These are phyloP conservation scores for Pneumocystis canis DNA, from an alignment of 1,139 yeast genomes.

Conservation along the genomic window DNA sequence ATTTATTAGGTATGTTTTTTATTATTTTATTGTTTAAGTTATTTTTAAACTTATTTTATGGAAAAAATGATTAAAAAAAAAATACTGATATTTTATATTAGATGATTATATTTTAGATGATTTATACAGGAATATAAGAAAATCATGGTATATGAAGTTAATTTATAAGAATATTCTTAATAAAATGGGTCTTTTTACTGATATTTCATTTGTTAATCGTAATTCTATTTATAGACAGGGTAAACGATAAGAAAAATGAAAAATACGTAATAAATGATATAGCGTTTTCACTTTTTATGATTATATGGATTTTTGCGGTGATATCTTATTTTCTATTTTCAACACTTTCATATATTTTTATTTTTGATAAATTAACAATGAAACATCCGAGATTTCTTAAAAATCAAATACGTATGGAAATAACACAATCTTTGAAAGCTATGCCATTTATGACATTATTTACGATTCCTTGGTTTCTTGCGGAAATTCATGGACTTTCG, in stretches of 20 bases:
- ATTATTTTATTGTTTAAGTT: neutral
- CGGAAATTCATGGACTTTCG: constrained; percentile 74
- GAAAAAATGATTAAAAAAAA: neutral
- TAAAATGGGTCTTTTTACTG: constrained; percentile 1
- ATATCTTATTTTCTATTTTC: constrained; percentile 65
- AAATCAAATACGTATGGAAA: constrained; percentile 77
- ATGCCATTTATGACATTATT: constrained; percentile 78
- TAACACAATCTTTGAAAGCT: constrained; percentile 55
- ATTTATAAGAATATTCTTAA: neutral
- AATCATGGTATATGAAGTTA: neutral
- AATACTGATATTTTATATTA: neutral
- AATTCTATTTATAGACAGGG: constrained; percentile 58
- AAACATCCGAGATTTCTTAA: constrained; percentile 92
- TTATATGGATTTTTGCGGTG: constrained; percentile 78
- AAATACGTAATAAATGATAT: neutral
- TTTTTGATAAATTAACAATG: constrained; percentile 77
- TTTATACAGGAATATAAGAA: neutral
- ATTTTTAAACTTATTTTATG: neutral
- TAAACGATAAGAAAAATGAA: constrained; percentile 18
- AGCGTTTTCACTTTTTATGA: constrained; percentile 32
- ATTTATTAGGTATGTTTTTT: neutral
- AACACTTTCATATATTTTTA: constrained; percentile 51
- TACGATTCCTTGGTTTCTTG: constrained; percentile 78
- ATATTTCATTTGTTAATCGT: constrained; percentile 46
- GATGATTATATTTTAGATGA: neutral